These are phyloP conservation scores for Crepidotus sp. DNA, from an alignment of 1,284 basidiomycete genomes.

Conservation along the genomic window DNA sequence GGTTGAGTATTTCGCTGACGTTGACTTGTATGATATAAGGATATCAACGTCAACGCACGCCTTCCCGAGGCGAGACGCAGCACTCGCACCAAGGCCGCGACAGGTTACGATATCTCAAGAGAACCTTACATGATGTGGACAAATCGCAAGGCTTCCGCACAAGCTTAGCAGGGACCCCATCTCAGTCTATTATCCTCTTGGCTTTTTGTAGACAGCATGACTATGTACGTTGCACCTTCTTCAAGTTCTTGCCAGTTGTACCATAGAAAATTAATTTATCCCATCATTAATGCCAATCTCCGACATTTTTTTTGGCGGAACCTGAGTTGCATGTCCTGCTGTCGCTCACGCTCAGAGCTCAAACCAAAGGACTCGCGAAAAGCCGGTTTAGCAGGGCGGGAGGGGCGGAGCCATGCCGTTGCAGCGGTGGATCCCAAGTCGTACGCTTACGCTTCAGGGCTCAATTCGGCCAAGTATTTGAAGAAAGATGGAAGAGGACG, in stretches of 20 bases:
- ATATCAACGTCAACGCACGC: slow-evolving; percentile 55
- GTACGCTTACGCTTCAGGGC: no score
- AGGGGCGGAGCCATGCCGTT: no score
- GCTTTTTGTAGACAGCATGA: slow-evolving; percentile 17
- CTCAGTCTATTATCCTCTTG: slow-evolving; percentile 12
- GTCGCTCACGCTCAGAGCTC: no score
- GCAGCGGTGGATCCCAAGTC: no score
- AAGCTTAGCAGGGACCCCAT: slow-evolving; percentile 30
- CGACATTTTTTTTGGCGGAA: no score
- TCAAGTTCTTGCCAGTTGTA: no score
- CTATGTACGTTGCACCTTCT: slow-evolving; percentile 10
- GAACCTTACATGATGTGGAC: slow-evolving; percentile 81
- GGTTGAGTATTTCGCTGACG: slow-evolving; percentile 2
- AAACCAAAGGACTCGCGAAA: no score
- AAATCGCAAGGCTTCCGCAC: slow-evolving; percentile 43
- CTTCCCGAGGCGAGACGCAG: slow-evolving; percentile 72
- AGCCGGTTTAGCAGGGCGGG: no score
- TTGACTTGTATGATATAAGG: slow-evolving; percentile 33
- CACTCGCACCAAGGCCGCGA: slow-evolving; percentile 52
- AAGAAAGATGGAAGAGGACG: no score
- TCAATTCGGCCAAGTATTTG: no score
- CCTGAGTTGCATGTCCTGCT: no score
- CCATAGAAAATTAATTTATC: slow-evolving; percentile 16
- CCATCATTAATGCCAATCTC: slow-evolving; percentile 6
- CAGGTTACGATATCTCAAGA: slow-evolving; percentile 53